These are phyloP conservation scores for Trichoderma sp. DNA, from an alignment of 2,329 filamentous ascomycete genomes.

Conservation along the genomic window DNA sequence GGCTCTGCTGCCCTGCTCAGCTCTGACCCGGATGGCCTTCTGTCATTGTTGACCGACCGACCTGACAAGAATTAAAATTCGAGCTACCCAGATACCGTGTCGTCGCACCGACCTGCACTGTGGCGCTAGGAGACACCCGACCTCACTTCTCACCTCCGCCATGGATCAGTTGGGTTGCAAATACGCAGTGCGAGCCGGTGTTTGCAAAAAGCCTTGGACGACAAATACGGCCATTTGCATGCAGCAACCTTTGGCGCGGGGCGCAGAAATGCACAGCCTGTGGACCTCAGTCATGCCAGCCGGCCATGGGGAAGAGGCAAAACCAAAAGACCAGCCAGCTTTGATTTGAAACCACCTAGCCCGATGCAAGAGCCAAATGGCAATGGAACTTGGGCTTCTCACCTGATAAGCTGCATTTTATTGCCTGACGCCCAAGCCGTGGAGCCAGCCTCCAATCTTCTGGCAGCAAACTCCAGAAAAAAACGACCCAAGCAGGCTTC, in stretches of 20 bases:
- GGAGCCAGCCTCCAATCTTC: constrained; percentile 3
- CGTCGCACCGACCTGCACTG: not conserved
- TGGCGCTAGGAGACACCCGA: not conserved
- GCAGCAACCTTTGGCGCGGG: constrained; percentile 8
- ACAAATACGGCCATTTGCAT: constrained; percentile 16
- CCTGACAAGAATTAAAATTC: not conserved
- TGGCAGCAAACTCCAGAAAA: not conserved
- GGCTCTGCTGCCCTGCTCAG: too few relatives aligned
- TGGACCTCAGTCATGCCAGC: constrained; percentile 3
- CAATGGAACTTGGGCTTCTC: constrained; percentile 7
- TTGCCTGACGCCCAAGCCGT: constrained; percentile 12
- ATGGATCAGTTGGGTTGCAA: constrained; percentile 14
- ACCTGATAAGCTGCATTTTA: constrained; percentile 16
- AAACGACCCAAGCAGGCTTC: not conserved
- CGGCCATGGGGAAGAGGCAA: not conserved
- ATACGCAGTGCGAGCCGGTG: constrained; percentile 11
- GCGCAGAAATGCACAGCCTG: constrained; percentile 10
- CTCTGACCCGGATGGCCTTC: not conserved
- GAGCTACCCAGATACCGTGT: not conserved
- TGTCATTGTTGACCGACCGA: not conserved
- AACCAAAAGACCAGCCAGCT: not conserved
- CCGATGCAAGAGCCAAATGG: constrained; percentile 2
- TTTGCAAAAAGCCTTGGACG: constrained; percentile 2
- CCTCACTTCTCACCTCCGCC: not conserved
- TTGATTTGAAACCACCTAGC: constrained; percentile 5